Conservation (phyloP, 768 basidiomycete species). For the Russula griseocarnosa region DNA sequence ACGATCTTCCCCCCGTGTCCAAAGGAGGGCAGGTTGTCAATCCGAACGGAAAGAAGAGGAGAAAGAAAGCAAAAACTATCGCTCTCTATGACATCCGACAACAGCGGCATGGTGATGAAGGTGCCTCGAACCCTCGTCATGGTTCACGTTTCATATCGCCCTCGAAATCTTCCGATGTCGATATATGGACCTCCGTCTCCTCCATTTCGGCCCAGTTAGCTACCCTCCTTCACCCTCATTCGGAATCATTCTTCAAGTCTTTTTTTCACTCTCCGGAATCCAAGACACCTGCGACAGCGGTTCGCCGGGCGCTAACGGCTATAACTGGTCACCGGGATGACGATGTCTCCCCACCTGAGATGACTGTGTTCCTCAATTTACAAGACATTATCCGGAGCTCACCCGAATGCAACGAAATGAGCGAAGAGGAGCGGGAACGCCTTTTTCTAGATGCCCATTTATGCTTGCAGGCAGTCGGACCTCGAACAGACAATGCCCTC, state of each 20-base stretch:
- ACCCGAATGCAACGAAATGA: slow-evolving; percentile 47
- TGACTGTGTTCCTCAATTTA: slow-evolving; percentile 44
- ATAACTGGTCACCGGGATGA: slow-evolving; percentile 29
- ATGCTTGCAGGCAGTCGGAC: slow-evolving; percentile 37
- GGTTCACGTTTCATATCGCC: slow-evolving; percentile 26
- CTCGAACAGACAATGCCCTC: slow-evolving; percentile 59
- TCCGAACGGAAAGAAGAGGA: slow-evolving; percentile 39
- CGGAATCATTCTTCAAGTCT: slow-evolving; percentile 58
- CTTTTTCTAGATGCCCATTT: slow-evolving; percentile 36
- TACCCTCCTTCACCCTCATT: slow-evolving; percentile 53
- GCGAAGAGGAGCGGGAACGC: slow-evolving; percentile 44
- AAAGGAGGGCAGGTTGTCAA: slow-evolving; percentile 46
- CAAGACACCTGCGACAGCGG: slow-evolving; percentile 56
- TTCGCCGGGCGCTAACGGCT: slow-evolving; percentile 52
- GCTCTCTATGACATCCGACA: slow-evolving; percentile 65
- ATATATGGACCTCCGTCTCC: slow-evolving; percentile 70
- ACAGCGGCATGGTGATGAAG: slow-evolving; percentile 43
- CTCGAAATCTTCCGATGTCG: slow-evolving; percentile 36
- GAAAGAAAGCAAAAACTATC: slow-evolving; percentile 41
- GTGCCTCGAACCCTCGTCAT: background rate
- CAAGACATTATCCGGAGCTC: slow-evolving; percentile 56
- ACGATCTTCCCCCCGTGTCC: slow-evolving; percentile 29
- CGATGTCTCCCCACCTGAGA: slow-evolving; percentile 28
- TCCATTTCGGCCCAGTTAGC: slow-evolving; percentile 66
- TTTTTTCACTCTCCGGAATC: slow-evolving; percentile 67